These are phyloP conservation scores for Phoma sp. DNA, from an alignment of 2,329 filamentous ascomycete species.

Conservation along the genomic window DNA sequence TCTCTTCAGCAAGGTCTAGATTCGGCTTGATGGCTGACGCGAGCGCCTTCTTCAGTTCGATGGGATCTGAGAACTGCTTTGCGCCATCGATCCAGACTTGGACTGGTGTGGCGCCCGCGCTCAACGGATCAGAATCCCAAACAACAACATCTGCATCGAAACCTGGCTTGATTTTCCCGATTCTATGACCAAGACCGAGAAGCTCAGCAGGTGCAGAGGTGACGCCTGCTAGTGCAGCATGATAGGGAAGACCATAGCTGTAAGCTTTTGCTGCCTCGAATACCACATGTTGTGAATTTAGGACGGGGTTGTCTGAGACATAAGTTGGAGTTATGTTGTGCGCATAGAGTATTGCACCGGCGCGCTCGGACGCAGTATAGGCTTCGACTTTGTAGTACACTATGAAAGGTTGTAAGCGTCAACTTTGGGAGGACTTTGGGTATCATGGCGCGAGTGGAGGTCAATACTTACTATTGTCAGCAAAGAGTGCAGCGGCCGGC, in stretches of 20 bases:
- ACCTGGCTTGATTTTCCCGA: conserved; percentile 51
- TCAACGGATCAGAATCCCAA: conserved; percentile 55
- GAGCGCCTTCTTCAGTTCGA: conserved; percentile 31
- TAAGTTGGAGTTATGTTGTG: conserved; percentile 71
- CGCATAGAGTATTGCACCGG: conserved; percentile 71
- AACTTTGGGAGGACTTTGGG: no score
- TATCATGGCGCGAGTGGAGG: no score
- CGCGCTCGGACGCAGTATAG: conserved; percentile 69
- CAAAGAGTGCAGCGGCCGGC: conserved; percentile 66
- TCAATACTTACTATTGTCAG: no score
- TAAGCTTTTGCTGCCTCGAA: conserved; percentile 62
- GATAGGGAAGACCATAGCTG: conserved; percentile 51
- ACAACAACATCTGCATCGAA: conserved; percentile 55
- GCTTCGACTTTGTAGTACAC: conserved; percentile 76
- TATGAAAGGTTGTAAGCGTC: no score
- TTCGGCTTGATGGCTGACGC: conserved; percentile 50
- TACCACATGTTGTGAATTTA: conserved; percentile 74
- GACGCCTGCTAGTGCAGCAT: conserved; percentile 47
- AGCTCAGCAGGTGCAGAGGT: conserved; percentile 52
- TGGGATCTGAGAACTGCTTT: conserved; percentile 36
- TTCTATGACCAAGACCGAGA: conserved; percentile 49
- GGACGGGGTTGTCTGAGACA: conserved; percentile 60
- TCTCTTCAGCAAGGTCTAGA: conserved; percentile 47
- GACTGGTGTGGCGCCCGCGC: conserved; percentile 48
- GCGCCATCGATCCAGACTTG: conserved; percentile 55